Conservation (phyloP, 345 rosid species). For the Rhodamnia argentea region DNA sequence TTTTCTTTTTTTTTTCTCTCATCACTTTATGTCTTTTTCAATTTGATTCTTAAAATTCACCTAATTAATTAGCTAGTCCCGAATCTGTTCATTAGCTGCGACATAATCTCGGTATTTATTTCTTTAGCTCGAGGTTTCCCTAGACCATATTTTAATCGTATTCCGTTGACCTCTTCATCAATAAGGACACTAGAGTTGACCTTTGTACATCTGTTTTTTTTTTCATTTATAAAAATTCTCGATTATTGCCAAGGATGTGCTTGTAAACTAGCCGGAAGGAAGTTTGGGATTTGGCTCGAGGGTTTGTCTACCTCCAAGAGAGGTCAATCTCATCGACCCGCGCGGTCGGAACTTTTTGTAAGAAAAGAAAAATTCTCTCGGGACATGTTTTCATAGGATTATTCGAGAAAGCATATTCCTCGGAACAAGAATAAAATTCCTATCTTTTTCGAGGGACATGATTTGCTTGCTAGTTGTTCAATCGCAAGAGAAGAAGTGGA, state of each 20-base stretch:
- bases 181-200: fast-evolving
- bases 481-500: neutral
- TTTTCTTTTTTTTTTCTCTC: fast-evolving
- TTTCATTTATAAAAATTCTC: no score
- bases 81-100: fast-evolving
- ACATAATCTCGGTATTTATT: neutral
- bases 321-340: neutral
- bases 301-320: neutral
- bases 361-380: fast-evolving
- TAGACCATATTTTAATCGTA: neutral
- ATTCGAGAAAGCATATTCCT: neutral
- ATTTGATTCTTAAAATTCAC: neutral
- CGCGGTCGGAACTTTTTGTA: neutral
- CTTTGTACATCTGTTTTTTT: neutral
- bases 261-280: neutral
- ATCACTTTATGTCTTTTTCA: neutral
- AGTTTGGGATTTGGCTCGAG: neutral
- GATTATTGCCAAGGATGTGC: no score
- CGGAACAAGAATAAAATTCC: neutral
- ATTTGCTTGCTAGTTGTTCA: neutral
- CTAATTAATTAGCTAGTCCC: neutral
- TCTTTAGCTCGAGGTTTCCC: neutral
- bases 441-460: neutral
- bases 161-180: neutral
- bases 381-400: neutral